A percentile compares a stretch with the other conserved stretches of the same genome.
phyloP scores from a whole-genome alignment of 179 eudicot genomes.

The Silene noctiflora region DNA sequence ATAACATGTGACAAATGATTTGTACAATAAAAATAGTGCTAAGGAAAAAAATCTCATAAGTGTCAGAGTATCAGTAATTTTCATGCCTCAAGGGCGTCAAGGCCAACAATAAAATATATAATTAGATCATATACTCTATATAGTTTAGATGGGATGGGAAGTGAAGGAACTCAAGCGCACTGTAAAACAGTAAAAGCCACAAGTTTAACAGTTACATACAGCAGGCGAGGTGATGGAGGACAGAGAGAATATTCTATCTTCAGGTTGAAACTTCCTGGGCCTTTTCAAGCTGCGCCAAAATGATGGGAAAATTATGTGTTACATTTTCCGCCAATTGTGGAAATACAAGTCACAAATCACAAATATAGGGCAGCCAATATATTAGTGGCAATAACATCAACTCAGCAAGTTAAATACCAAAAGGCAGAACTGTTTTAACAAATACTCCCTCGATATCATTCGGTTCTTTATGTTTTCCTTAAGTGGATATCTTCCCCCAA shows the following conservation, averaged over 20 bases:
- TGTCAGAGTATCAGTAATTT: no score
- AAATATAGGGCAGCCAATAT: not conserved
- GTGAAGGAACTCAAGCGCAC: not conserved
- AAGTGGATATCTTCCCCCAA: not conserved
- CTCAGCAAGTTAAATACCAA: not conserved
- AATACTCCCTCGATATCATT: not conserved
- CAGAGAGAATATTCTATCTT: slow-evolving; percentile 80
- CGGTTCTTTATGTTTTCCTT: not conserved
- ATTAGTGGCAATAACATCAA: no score
- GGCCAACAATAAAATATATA: not conserved
- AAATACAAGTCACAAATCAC: not conserved
- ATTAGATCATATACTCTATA: no score
- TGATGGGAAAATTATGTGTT: not conserved
- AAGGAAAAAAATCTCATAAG: not conserved
- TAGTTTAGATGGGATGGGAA: not conserved
- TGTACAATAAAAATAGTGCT: not conserved
- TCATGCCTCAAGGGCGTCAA: not conserved
- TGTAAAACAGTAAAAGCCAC: slow-evolving; percentile 3
- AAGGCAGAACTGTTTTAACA: not conserved
- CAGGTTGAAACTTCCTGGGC: slow-evolving; percentile 79
- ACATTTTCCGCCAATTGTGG: not conserved
- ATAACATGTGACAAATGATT: not conserved
- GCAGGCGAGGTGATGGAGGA: slow-evolving; percentile 88
- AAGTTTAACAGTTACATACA: slow-evolving; percentile 38
- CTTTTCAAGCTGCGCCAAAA: slow-evolving; percentile 60